Base-by-base conservation (phyloP, 495 filamentous ascomycete species). In the Astrocystis sublimbata region DNA sequence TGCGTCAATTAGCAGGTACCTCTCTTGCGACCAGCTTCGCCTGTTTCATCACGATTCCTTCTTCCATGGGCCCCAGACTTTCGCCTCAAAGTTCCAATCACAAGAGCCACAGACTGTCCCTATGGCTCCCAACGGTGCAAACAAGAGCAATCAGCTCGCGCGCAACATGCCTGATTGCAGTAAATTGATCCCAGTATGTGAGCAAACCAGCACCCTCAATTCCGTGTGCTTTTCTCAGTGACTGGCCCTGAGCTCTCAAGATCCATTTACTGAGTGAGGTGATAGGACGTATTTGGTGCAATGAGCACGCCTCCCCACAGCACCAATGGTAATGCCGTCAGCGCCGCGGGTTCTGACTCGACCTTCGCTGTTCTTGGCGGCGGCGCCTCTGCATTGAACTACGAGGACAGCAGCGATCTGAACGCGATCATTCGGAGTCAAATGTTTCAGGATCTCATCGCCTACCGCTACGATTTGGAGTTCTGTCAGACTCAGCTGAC, bases 341-440 rank as follows among this genome's bases (percentile, higher is more conserved):
- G 58, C 50, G 43, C 65, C 5, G 15, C 42, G 2, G 50, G 38
- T 9, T 21, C 19, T 24, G 49, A 47, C 13, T 19, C 61, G 5
- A 61, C 47, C 33, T 62, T 61, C 6, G 23, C 64, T 19, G 8
- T 60, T 41, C 52, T 46, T 10, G 58, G 50, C 8, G 42, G 31
- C 46, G 51, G 26, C 5, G 59, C 26, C 38, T 26, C 58, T 7
- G 38, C 28, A 4, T 60, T 70, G 9, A 64, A 60, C 57, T 72
- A 72, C 31, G 70, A 72, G 52, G 58, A 60, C 9, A 65, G 59
- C 9, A 65, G 50, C 28, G 64, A 76, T 30, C 57, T 80, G 0
- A 76, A 79, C 21, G 69, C 74, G 12, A 72, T 80, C 56, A 78
- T 68, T 0, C 58, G 74, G 9, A 73, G 76, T 12, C 78, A 80